Evolutionary conservation across 2,329 filamentous ascomycete genomes (phyloP), one percentile per base, ranked within the genome.

Genomic region (Phoma sp.): DNA sequence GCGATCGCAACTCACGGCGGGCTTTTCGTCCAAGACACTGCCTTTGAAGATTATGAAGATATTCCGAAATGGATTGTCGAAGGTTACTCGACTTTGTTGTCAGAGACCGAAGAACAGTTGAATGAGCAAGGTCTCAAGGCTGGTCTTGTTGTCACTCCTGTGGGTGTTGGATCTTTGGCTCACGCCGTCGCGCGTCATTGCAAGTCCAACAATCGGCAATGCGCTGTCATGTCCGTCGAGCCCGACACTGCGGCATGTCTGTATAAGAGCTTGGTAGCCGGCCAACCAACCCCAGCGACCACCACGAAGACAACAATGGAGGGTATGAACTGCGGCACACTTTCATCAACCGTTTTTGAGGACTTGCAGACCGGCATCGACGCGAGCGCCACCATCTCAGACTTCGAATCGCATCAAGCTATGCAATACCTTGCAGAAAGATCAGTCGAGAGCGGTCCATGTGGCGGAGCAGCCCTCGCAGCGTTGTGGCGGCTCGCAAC

Each of bases 11-110:
- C 40, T 3, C 59, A 67, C 15, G 66, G 63, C 0, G 81, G 78
- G 0, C 67, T 92, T 6, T 72, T 92, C 36, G 80, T 93, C 0
- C 84, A 90, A 67, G 91, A 94, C 65, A 87, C 84, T 8, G 82
- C 86, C 0, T 89, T 89, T 64, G 80, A 82, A 0, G 86, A 84
- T 2, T 91, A 90, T 63, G 82, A 86, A 41, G 78, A 85, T 35
- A 83, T 92, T 5, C 88, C 90, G 0, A 71, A 84, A 72, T 92
- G 88, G 86, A 88, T 93, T 21, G 88, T 92, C 0, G 86, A 94
- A 57, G 91, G 91, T 0, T 95, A 94, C 65, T 80, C 80, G 4
- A 92, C 89, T 0, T 88, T 93, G 82, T 77, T 93, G 58, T 71
- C 75, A 3, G 91, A 95, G 67, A 78, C 85, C 0, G 88, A 92